Evolutionary conservation across 768 basidiomycete genomes (phyloP).

Genomic region (Rossbeevera mucosa): DNA sequence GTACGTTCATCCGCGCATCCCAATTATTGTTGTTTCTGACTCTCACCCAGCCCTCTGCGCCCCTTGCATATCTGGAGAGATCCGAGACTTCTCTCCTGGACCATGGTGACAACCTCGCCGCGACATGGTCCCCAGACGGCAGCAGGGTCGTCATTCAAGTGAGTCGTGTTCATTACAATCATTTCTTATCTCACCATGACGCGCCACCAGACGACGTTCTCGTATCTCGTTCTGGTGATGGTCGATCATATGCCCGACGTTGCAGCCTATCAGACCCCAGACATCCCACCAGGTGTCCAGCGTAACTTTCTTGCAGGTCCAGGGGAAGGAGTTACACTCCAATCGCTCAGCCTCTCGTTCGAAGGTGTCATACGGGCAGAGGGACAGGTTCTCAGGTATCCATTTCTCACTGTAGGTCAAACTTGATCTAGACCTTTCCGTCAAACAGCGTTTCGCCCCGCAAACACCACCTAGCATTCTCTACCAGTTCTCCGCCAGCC

Average conservation of each 20-base stretch:
- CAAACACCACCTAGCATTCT: conserved; percentile 63
- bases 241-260: conserved; percentile 56
- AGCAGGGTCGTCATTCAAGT: conserved; percentile 77
- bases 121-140: conserved; percentile 83
- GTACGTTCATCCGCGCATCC: conserved; percentile 39
- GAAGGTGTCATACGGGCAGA: conserved; percentile 82
- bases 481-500: conserved; percentile 68
- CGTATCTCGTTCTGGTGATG: conserved; percentile 71
- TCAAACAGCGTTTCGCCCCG: conserved; percentile 67
- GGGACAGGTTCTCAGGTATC: conserved; percentile 65
- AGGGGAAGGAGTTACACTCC: conserved; percentile 71
- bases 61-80: conserved; percentile 69
- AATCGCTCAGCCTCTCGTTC: conserved; percentile 63
- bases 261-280: conserved; percentile 52
- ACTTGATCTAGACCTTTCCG: conserved; percentile 2
- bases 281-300: conserved; percentile 44
- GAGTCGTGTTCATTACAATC: conserved; percentile 20
- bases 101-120: conserved; percentile 75
- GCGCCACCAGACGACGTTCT: conserved; percentile 64
- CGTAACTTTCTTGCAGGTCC: conserved; percentile 72
- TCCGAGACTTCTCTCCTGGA: conserved; percentile 72
- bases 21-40: background rate
- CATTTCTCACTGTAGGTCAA: background rate
- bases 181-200: background rate
- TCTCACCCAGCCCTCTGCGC: conserved; percentile 55